Percentiles rank a stretch among this genome's conserved stretches.
Conservation (phyloP, 495 filamentous ascomycete genomes). For the Filosporella fistucella region DNA sequence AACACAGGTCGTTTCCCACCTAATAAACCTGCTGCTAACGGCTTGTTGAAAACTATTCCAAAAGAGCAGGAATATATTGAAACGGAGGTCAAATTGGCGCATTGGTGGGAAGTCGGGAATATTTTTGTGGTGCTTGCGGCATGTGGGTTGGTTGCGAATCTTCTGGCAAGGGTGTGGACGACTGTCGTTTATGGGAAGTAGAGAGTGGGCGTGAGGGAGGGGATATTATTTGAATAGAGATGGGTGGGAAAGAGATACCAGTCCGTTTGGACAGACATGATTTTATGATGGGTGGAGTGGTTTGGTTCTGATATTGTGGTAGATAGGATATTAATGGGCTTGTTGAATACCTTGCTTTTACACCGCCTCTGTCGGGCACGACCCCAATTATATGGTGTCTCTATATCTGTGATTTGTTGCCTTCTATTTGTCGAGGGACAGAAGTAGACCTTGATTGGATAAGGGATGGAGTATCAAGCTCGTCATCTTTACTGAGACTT, state of each 20-base stretch:
- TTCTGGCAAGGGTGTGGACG: constrained; percentile 27
- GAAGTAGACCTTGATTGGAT: too few species aligned
- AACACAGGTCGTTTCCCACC: constrained; percentile 67
- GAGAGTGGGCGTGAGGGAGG: not conserved
- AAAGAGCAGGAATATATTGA: constrained; percentile 31
- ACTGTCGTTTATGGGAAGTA: constrained; percentile 7
- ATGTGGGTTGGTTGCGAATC: constrained; percentile 25
- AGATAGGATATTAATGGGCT: too few species aligned
- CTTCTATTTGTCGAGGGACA: too few species aligned
- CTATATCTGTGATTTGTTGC: too few species aligned
- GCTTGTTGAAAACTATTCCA: constrained; percentile 8
- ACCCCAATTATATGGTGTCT: too few species aligned
- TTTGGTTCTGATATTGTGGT: not conserved
- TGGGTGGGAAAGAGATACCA: not conserved
- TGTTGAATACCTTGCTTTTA: too few species aligned
- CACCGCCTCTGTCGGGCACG: too few species aligned
- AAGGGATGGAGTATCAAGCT: too few species aligned
- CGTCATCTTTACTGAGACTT: too few species aligned
- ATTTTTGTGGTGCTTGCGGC: constrained; percentile 48
- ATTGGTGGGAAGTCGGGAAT: constrained; percentile 48
- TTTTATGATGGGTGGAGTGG: not conserved
- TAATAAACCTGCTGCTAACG: constrained; percentile 29
- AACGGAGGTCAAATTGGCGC: constrained; percentile 39
- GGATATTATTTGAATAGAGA: not conserved
- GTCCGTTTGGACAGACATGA: not conserved